These are phyloP conservation scores for Piper longum DNA, from an alignment of 164 flowering plant genomes.

Conservation along the genomic window DNA sequence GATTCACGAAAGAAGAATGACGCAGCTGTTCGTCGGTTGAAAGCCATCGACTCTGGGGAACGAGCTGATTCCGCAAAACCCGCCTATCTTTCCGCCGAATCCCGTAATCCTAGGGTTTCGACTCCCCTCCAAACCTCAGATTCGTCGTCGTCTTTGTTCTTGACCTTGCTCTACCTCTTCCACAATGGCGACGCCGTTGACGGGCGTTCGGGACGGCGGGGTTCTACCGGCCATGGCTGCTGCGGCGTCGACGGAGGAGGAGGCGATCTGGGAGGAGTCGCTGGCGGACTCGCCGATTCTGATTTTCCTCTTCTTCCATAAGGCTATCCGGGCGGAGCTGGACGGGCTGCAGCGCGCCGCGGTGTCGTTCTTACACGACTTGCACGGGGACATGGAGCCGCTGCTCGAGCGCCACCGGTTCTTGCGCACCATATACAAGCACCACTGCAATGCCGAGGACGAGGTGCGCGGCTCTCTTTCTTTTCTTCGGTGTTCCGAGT, in stretches of 20 bases:
- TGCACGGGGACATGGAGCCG: conserved; percentile 26
- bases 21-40: no score
- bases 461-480: conserved; percentile 34
- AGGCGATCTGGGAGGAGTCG: conserved; percentile 17
- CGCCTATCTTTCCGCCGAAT: neutral
- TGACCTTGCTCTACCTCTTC: neutral
- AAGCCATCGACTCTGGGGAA: no score
- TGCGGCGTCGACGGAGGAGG: conserved; percentile 8
- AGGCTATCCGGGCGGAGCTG: conserved; percentile 70
- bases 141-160: neutral
- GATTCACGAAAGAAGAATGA: no score
- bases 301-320: conserved; percentile 76
- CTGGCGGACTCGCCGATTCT: conserved; percentile 53
- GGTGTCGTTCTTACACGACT: conserved; percentile 38
- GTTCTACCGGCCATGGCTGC: conserved; percentile 42
- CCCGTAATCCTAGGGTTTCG: neutral
- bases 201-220: conserved; percentile 32
- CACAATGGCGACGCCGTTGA: conserved; percentile 59
- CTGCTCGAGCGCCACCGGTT: conserved; percentile 48
- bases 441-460: conserved; percentile 88
- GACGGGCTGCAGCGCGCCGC: conserved; percentile 64
- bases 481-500: neutral
- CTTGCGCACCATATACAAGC: conserved; percentile 57
- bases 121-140: neutral
- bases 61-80: no score